A percentile compares a stretch with the other conserved stretches of the same genome.
Conservation (phyloP, 352 stramenopile species). For the Phytophthora megakarya region DNA sequence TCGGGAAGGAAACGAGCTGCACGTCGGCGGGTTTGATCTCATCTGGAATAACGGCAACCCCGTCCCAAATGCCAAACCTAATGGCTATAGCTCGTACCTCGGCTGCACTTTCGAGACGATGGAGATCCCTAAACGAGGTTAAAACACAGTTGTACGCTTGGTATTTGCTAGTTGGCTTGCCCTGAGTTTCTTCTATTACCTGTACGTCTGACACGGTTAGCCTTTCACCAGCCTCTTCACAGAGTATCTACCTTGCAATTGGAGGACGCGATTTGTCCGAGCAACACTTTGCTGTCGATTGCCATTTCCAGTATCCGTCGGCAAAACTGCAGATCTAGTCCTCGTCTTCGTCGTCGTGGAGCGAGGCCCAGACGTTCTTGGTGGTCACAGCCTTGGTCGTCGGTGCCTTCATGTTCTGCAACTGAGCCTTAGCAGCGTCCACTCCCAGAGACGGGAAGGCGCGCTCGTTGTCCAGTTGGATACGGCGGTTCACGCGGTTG, state of each 20-base stretch:
- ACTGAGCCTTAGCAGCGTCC: slow-evolving; percentile 50
- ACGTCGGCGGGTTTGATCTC: slow-evolving; percentile 75
- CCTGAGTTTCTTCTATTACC: slow-evolving; percentile 23
- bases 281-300: too few relatives aligned
- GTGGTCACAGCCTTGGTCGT: slow-evolving; percentile 63
- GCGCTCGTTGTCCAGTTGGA: slow-evolving; percentile 77
- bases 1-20: slow-evolving; percentile 46
- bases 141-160: slow-evolving; percentile 17
- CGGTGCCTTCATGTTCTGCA: slow-evolving; percentile 72
- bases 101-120: slow-evolving; percentile 55
- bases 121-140: slow-evolving; percentile 23
- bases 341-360: slow-evolving; percentile 69
- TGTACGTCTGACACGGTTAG: background rate
- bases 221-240: background rate
- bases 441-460: slow-evolving; percentile 77
- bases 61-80: slow-evolving; percentile 40
- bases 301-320: background rate
- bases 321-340: slow-evolving; percentile 35
- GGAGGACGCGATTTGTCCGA: background rate
- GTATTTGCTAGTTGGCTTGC: slow-evolving; percentile 1
- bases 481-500: slow-evolving; percentile 57
- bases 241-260: slow-evolving; percentile 12
- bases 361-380: slow-evolving; percentile 75
- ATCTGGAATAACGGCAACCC: slow-evolving; percentile 53
- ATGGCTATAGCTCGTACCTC: slow-evolving; percentile 66